Base-by-base conservation (phyloP, 2,329 filamentous ascomycete species). In the Xylariaceae sp. region DNA sequence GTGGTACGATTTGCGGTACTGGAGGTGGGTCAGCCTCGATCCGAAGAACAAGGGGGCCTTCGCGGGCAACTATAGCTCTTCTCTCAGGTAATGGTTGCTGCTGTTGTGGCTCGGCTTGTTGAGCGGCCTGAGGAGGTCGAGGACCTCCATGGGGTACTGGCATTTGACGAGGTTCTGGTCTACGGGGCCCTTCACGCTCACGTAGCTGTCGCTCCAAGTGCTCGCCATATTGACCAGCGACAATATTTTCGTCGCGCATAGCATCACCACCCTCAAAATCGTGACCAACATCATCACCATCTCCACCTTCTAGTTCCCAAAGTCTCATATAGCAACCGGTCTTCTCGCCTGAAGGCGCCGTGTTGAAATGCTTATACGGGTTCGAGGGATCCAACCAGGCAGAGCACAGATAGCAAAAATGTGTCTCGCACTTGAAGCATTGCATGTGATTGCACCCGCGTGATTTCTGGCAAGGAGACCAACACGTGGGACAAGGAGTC, bases 391-490 rank as follows among this genome's bases (percentile, higher is more conserved):
- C 82, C 48, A 99, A 80, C 89, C 90, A 97, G n/a, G 86, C 82
- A 0, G 88, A 88, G 71, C 94, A 97, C 1, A 97, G 82, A 67
- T 97, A 97, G 77, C 94, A 99, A 72, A 97, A 97, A 73, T 97
- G 93, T 1, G 90, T 89, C 55, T 88, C 81, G 77, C 94, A 99
- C 64, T 90, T 87, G 73, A 88, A 90, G 75, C 93, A 97, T 53
- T 88, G 89, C 92, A 97, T 97, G 74, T 97, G 92, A 74, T 97
- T 97, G 79, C 94, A 99, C 45, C 94, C 94, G 70, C 90, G 86
- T 1, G 88, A 90, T 78, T 99, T 99, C 72, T 96, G 90, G 18
- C 88, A 88, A 0, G 90, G 90, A 0, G 88, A 87, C 35, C 81
- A 85, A 75, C 94, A 99, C 3, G 91, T 93, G 9, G 94, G 92